Base-by-base conservation (phyloP, 1,139 yeast species). In the Nematodospora anomalae region DNA sequence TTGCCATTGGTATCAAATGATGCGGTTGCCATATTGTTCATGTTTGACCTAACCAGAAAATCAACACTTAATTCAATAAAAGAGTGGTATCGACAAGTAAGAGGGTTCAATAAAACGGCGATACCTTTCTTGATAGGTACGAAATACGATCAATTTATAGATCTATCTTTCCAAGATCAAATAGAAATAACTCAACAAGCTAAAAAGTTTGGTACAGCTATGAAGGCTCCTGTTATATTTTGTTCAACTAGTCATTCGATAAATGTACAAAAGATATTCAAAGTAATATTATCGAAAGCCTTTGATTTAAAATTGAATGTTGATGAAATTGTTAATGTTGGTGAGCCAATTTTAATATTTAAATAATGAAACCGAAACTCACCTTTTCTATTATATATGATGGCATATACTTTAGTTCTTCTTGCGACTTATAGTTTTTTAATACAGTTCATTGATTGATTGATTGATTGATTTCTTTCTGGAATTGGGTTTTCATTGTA, bases 61-160 rank as follows among this genome's bases (percentile, higher is more conserved):
- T 79, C 90, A 12, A 88, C 97, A 0, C 70, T 92, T 37, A 86
- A 86, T 52, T 83, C 94, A 11, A 76, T 92, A 36, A 87, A 88
- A 56, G 96, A 90, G 53, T 92, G 98, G 98, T 92, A 88, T 57
- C 70, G 96, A 45, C 96, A 88, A 58, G 95, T 95, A 2, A 69
- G 96, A 39, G 96, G 96, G 2, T 82, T 88, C 56, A 92, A 92
- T 64, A 82, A 81, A 53, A 83, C 92, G 0, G 97, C 98, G 15
- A 85, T 92, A 36, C 97, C 97, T 3, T 80, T 92, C 44, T 67
- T 92, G 33, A 84, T 92, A 2, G 99, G 99, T 4, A 92, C 99
- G 1, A 92, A 92, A 57, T 92, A 86, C 59, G 98, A 92, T 58
- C 71, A 83, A 46, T 90, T 92, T 58, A 80, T 87, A 24, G 92